A percentile compares a stretch with the other conserved stretches of the same genome.
phyloP scores from a whole-genome alignment of 1,139 yeast genomes.

The Suhomyces terraborum region DNA sequence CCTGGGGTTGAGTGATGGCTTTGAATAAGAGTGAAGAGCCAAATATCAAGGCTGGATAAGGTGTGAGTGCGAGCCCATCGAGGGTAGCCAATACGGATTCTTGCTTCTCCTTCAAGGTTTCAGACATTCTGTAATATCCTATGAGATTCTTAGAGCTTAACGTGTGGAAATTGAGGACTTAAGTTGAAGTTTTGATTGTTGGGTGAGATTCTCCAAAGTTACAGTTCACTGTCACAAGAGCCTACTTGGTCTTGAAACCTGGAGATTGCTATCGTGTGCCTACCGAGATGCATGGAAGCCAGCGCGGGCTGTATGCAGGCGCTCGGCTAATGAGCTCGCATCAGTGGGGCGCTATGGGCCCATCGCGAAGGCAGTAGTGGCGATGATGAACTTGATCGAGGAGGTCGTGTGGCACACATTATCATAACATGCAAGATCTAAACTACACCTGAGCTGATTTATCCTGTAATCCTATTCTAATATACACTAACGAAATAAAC shows the following conservation, averaged over 20 bases:
- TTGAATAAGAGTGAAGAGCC: conserved; percentile 22
- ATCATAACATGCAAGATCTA: background rate
- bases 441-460: conserved; percentile 1
- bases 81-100: conserved; percentile 7
- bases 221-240: background rate
- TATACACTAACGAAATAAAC: conserved; percentile 14
- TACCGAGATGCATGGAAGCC: background rate
- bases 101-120: conserved; percentile 6
- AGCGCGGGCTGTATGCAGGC: background rate
- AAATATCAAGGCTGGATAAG: conserved; percentile 24
- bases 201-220: too few relatives aligned
- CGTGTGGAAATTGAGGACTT: too few relatives aligned
- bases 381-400: too few relatives aligned
- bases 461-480: conserved; percentile 11
- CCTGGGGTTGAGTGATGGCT: conserved; percentile 20
- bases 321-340: too few relatives aligned
- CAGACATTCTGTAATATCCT: conserved; percentile 7
- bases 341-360: too few relatives aligned
- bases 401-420: too few relatives aligned
- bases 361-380: too few relatives aligned
- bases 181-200: too few relatives aligned
- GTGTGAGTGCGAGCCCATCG: conserved; percentile 15
- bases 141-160: too few relatives aligned
- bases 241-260: background rate
- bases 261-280: conserved; percentile 6